Evolutionary conservation across 1,284 basidiomycete genomes (phyloP), one percentile per base, ranked within the genome.

Genomic region (Rhodotorula sp.): DNA sequence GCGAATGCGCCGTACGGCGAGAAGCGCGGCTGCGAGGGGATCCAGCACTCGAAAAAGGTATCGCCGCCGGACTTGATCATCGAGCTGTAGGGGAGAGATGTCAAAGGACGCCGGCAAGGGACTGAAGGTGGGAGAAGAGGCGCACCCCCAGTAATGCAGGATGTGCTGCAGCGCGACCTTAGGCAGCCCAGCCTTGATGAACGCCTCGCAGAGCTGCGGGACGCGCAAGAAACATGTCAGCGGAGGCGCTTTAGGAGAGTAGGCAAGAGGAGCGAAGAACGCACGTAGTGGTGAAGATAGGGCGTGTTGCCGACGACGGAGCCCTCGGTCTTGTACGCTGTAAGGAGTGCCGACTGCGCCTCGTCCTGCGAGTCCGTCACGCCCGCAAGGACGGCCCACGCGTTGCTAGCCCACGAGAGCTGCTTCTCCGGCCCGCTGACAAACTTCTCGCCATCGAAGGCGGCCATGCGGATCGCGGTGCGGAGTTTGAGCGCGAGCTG

Each of bases 301-400:
- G 77, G 77, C 17, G 75, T 76, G 48, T 68, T 69, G 36, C 67
- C 77, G 5, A 34, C 63, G 25, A 76, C 63, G 7, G 62, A 36
- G 7, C 27, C 51, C 13, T 39, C 25, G 17, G 39, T 22, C 56
- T 64, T 66, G 55, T 78, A 76, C 19, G 75, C 71, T 19, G 22
- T 48, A 53, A 60, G 34, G 36, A 78, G 51, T 19, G 75, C 73
- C 51, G 50, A 55, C 37, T 64, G 65, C 21, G 73, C 77, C 34
- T 69, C 56, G 13, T 74, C 71, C 50, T 71, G 44, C 37, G 44
- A 51, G n/a, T 67, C 59, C 15, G 63, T 50, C 0, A 78, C 57
- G 12, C 72, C 76, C 5, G 77, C 77, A 10, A 79, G 59, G 32
- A 79, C 73, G 2, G 76, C 75, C 75, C 76, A 79, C 0, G 78